Percentiles rank a stretch among this genome's conserved stretches.
Conservation (phyloP, 2,329 filamentous ascomycete genomes). For the Ceratocystis huliohia region DNA sequence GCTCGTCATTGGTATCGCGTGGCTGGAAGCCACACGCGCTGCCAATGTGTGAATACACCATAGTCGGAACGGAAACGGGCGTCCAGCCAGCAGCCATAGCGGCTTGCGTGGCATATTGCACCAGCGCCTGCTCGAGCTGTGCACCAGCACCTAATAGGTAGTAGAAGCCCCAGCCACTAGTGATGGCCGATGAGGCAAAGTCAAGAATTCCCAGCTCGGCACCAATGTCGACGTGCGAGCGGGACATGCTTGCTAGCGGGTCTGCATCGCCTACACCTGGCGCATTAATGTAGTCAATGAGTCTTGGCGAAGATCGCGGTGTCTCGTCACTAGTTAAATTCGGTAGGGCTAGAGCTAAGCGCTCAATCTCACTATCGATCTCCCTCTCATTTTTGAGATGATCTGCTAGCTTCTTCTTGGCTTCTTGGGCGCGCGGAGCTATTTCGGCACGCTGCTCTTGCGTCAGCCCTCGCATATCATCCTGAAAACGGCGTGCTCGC, state of each 20-base stretch:
- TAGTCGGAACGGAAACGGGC: slow-evolving; percentile 68
- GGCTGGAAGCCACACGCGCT: slow-evolving; percentile 90
- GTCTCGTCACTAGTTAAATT: slow-evolving; percentile 72
- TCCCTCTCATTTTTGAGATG: slow-evolving; percentile 51
- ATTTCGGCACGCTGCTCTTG: slow-evolving; percentile 38
- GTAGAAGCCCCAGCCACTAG: slow-evolving; percentile 96
- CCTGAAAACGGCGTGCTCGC: slow-evolving; percentile 27
- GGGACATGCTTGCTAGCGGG: slow-evolving; percentile 24
- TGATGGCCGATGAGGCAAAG: slow-evolving; percentile 67
- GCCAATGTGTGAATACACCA: slow-evolving; percentile 87
- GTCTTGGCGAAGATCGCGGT: slow-evolving; percentile 52
- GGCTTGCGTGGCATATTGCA: slow-evolving; percentile 70
- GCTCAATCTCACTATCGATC: slow-evolving; percentile 53
- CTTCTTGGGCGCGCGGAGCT: slow-evolving; percentile 47
- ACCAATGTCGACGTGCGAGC: slow-evolving; percentile 76
- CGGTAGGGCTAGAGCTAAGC: slow-evolving; percentile 64
- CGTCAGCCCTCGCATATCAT: slow-evolving; percentile 29
- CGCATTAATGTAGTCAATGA: slow-evolving; percentile 70
- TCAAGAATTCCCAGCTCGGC: slow-evolving; percentile 78
- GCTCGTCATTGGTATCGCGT: slow-evolving; percentile 77
- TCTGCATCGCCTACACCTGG: slow-evolving; percentile 30
- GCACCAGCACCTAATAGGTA: slow-evolving; percentile 86
- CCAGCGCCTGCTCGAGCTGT: slow-evolving; percentile 82
- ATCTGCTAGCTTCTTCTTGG: slow-evolving; percentile 50
- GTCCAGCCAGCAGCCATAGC: slow-evolving; percentile 65